Percentiles rank a stretch among this genome's conserved stretches.
These are phyloP conservation scores for Hydrangea macrophylla DNA, from an alignment of 148 eudicot species.

Conservation along the genomic window DNA sequence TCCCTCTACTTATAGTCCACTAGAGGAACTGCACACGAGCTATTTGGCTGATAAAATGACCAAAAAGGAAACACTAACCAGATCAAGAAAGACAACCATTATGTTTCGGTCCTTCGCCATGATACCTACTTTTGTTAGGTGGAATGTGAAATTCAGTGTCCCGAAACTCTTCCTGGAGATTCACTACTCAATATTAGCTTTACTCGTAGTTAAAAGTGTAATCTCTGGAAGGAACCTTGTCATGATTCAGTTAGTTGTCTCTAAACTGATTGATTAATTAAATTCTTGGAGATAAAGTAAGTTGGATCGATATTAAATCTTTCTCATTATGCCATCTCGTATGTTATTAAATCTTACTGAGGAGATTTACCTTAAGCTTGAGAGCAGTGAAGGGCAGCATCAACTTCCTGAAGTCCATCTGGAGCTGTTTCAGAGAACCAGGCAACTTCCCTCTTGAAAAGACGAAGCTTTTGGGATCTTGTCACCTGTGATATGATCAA, in stretches of 20 bases:
- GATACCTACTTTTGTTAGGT: not conserved
- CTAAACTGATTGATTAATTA: not conserved
- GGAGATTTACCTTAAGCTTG: constrained; percentile 66
- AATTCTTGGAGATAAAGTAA: not conserved
- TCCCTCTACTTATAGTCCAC: not conserved
- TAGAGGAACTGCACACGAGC: not conserved
- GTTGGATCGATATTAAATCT: constrained; percentile 27
- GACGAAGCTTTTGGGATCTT: constrained; percentile 84
- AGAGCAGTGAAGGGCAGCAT: constrained; percentile 95
- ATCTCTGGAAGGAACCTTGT: no score
- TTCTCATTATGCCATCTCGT: constrained; percentile 15
- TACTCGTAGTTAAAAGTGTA: no score
- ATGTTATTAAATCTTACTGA: not conserved
- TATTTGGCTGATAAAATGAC: no score
- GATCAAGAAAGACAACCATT: constrained; percentile 6
- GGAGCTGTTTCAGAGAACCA: constrained; percentile 49
- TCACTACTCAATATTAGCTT: no score
- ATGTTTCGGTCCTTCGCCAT: not conserved
- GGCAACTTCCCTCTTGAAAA: constrained; percentile 69
- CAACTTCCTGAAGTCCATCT: constrained; percentile 73
- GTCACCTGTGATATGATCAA: constrained; percentile 81
- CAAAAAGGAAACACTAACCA: not conserved
- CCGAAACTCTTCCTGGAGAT: not conserved
- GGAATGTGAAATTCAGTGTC: not conserved
- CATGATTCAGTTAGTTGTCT: not conserved